Conservation (phyloP, 441 rosid genomes). For the Rhodomyrtus psidioides region DNA sequence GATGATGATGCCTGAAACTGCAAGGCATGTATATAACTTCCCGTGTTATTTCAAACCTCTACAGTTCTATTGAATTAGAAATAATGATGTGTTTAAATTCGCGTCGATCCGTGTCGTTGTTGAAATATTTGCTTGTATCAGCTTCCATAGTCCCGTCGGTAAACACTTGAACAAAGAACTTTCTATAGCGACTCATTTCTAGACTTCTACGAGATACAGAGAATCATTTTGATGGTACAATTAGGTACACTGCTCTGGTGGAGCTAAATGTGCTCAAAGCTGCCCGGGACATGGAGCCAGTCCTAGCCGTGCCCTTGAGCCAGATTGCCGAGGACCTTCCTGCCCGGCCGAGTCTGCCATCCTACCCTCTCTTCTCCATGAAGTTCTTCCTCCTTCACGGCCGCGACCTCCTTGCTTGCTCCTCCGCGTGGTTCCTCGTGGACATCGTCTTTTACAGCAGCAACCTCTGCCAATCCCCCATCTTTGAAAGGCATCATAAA, state of each 20-base stretch:
- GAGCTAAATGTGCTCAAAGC: conserved; percentile 53
- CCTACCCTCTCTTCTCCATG: conserved; percentile 41
- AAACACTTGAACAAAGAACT: background rate
- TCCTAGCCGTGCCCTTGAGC: conserved; percentile 30
- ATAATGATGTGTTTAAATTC: no score
- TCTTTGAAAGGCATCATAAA: conserved; percentile 14
- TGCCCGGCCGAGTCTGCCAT: background rate
- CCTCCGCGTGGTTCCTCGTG: conserved; percentile 47
- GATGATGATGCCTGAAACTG: conserved; percentile 53
- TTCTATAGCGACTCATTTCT: background rate
- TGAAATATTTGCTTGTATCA: background rate
- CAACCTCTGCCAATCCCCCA: conserved; percentile 48
- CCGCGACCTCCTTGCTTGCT: conserved; percentile 45
- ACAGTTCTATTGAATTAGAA: no score
- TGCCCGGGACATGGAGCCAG: conserved; percentile 54
- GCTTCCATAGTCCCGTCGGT: background rate
- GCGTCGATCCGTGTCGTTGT: no score
- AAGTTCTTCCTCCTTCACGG: conserved; percentile 52
- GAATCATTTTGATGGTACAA: background rate
- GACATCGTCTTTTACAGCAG: conserved; percentile 55
- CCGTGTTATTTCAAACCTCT: background rate
- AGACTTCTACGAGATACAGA: background rate
- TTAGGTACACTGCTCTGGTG: conserved; percentile 61
- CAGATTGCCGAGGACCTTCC: conserved; percentile 27
- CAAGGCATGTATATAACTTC: conserved; percentile 25